A percentile compares a stretch with the other conserved stretches of the same genome.
Evolutionary conservation across 1,139 yeast genomes (phyloP).

Genomic region (Taphrina flavorubra): DNA sequence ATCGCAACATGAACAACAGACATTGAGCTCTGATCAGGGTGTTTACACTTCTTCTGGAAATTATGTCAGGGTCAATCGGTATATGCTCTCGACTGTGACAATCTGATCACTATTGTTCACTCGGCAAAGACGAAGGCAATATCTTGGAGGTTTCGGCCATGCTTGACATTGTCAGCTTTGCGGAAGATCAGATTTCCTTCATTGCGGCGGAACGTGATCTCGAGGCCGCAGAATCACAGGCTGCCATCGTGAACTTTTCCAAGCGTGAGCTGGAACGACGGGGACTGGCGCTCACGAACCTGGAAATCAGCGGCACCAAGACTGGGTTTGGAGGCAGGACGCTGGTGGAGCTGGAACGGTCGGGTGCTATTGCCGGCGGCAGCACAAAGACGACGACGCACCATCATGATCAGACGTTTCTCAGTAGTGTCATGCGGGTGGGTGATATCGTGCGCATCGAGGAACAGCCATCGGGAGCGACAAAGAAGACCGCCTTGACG

Average conservation of each 20-base stretch:
- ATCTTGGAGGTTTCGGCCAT: not conserved
- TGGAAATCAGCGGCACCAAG: constrained; percentile 26
- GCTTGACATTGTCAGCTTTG: constrained; percentile 16
- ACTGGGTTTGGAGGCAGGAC: constrained; percentile 43
- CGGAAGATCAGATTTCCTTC: constrained; percentile 23
- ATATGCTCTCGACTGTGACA: too few species aligned
- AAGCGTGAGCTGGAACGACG: constrained; percentile 35
- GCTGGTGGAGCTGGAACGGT: constrained; percentile 29
- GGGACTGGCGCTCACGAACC: constrained; percentile 41
- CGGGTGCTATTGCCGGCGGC: not conserved
- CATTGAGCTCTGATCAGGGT: too few species aligned
- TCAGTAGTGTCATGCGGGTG: constrained; percentile 33
- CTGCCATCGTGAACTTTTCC: constrained; percentile 16
- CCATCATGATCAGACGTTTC: constrained; percentile 1
- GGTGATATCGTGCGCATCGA: constrained; percentile 43
- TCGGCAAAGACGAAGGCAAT: not conserved
- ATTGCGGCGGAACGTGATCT: constrained; percentile 29
- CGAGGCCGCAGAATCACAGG: constrained; percentile 28
- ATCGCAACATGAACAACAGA: too few species aligned
- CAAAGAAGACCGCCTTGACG: constrained; percentile 4
- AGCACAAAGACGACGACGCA: not conserved
- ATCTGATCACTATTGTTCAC: too few species aligned
- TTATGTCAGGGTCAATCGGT: too few species aligned
- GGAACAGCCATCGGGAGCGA: constrained; percentile 31
- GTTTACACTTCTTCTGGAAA: too few species aligned